Base-by-base conservation (phyloP, 352 stramenopile genomes). In the Phytophthora quininea region DNA sequence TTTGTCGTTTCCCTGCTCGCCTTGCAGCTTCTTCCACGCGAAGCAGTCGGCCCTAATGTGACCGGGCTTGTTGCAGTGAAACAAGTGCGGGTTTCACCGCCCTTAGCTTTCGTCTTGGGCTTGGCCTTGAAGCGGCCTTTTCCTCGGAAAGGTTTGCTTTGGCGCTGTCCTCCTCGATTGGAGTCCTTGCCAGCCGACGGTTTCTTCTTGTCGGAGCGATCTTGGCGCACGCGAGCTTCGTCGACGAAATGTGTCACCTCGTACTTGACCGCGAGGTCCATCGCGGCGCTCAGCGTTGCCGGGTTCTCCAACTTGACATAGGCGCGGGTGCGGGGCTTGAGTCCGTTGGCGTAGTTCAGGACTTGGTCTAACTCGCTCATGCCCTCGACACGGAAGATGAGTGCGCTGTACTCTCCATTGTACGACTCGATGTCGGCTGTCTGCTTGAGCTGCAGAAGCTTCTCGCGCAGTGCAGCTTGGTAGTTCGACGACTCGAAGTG, bases 41-140 rank as follows among this genome's bases (percentile, higher is more conserved):
- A 53, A 53, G 30, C 40, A 47, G 40, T 47, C 40, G 15, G 40
- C 10, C 15, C 19, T 60, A 42, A 60, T 60, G n/a, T 52, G 54
- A 12, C 54, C 54, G 12, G 40, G 24, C 29, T 60, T 52, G 27
- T 60, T 60, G 42, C 42, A 60, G 30, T 45, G 52, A 35, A 51
- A 9, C 54, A 60, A 14, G 54, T 60, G 31, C 42, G 54, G 9
- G 8, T 29, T 32, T 60, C 54, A 14, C 9, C 12, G 7, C 54
- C 2, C 12, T 52, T 60, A 3, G 24, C 0, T 0, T 60, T 35
- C n/a, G 29, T 24, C 4, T 24, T 24, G 19, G 19, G 19, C 19
- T 27, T 61, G 30, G 54, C 30, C 19, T 61, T 61, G 54, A 61
- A 61, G 31, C 54, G 31, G 15, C 54, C 42, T 33, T 61, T 61